Evolutionary conservation across 305 asterid genomes (phyloP).

Genomic region (Striga hermonthica): DNA sequence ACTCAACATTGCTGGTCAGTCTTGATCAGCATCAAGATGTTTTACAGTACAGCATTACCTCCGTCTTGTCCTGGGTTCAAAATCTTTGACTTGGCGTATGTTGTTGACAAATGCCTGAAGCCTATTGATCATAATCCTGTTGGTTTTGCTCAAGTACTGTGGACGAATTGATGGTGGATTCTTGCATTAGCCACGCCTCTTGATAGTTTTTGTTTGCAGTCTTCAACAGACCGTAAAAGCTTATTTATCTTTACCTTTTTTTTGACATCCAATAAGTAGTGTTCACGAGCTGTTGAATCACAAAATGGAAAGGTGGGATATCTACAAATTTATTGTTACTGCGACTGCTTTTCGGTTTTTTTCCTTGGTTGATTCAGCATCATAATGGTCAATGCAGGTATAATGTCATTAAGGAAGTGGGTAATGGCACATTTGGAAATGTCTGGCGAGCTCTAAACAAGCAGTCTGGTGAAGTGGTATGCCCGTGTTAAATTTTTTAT

Average conservation of each 20-base stretch:
- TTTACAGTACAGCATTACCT: neutral
- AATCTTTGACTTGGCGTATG: neutral
- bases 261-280: neutral
- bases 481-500: constrained; percentile 24
- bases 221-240: neutral
- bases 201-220: neutral
- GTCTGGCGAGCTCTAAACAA: constrained; percentile 93
- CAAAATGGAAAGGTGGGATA: constrained; percentile 5
- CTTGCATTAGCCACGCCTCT: neutral
- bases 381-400: constrained; percentile 44
- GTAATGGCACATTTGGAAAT: constrained; percentile 94
- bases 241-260: neutral
- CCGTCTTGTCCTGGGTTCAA: neutral
- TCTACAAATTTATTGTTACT: neutral
- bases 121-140: neutral
- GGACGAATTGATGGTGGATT: constrained; percentile 3
- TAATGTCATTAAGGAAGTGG: constrained; percentile 87
- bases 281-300: neutral
- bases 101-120: neutral
- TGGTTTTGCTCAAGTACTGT: constrained; percentile 1
- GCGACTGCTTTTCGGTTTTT: neutral
- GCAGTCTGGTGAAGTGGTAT: constrained; percentile 96
- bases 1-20: neutral
- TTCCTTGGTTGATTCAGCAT: neutral
- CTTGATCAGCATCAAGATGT: neutral